A percentile compares a stretch with the other conserved stretches of the same genome.
These are phyloP conservation scores for Nicotiana paniculata DNA, from an alignment of 257 asterid species.

Conservation along the genomic window DNA sequence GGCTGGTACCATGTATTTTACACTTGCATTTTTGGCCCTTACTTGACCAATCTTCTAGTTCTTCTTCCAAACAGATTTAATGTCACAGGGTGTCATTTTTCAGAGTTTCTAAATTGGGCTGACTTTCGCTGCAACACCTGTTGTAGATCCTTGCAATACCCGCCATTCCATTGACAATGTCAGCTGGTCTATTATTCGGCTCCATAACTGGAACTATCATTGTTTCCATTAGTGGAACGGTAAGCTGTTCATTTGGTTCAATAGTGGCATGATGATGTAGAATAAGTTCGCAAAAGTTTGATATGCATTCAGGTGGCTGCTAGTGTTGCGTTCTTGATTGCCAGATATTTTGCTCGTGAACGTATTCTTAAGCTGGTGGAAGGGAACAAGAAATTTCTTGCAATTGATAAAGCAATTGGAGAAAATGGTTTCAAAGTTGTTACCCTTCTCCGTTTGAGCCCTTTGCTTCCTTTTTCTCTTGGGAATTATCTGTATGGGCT, in stretches of 20 bases:
- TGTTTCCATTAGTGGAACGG: conserved; percentile 94
- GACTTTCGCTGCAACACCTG: not conserved
- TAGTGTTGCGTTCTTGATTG: conserved; percentile 81
- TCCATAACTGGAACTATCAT: conserved; percentile 74
- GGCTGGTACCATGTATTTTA: not conserved
- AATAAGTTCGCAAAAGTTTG: not conserved
- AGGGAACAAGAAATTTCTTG: conserved; percentile 91
- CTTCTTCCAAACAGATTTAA: not conserved
- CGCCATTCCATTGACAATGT: conserved; percentile 92
- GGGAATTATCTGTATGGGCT: conserved; percentile 95
- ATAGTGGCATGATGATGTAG: not conserved
- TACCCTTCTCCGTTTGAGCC: conserved; percentile 97
- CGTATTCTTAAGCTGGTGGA: conserved; percentile 92
- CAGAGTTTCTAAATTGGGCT: not conserved
- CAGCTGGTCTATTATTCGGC: conserved; percentile 96
- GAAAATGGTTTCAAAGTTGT: conserved; percentile 92
- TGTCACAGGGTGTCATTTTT: not conserved
- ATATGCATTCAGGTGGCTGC: conserved; percentile 71
- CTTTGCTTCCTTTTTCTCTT: conserved; percentile 92
- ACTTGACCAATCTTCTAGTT: not conserved
- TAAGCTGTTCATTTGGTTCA: conserved; percentile 21
- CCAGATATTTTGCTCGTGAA: conserved; percentile 98
- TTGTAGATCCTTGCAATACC: conserved; percentile 89
- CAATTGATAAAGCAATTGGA: conserved; percentile 96
- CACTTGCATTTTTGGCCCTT: not conserved